phyloP scores from a whole-genome alignment of 768 basidiomycete species.

The Tricholoma sp. region DNA sequence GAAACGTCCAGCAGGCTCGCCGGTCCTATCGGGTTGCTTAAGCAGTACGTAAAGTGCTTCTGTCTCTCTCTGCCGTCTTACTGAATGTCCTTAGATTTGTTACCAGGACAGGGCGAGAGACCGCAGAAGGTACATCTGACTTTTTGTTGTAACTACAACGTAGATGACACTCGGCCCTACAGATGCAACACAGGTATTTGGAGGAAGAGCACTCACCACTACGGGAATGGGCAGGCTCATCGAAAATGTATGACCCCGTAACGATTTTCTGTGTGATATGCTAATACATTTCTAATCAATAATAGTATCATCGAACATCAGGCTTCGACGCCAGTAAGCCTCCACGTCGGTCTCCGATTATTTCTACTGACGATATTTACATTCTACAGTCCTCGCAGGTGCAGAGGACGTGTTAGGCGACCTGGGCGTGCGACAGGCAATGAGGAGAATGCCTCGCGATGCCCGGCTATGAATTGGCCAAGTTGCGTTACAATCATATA shows the following conservation, averaged over 20 bases:
- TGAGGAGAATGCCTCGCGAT: conserved; percentile 58
- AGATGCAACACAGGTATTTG: conserved; percentile 84
- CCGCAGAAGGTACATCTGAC: conserved; percentile 47
- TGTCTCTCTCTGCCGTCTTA: background rate
- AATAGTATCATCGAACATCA: conserved; percentile 77
- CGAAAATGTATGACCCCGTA: conserved; percentile 56
- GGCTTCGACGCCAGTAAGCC: conserved; percentile 70
- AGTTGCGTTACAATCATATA: background rate
- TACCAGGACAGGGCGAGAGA: conserved; percentile 63
- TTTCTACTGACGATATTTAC: conserved; percentile 1
- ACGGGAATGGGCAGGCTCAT: conserved; percentile 84
- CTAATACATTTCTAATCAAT: background rate
- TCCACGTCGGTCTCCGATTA: conserved; percentile 5
- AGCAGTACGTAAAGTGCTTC: conserved; percentile 53
- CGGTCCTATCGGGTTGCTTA: conserved; percentile 84
- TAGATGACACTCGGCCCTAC: conserved; percentile 17
- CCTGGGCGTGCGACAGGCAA: conserved; percentile 67
- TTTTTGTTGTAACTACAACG: background rate
- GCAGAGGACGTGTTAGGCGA: conserved; percentile 73
- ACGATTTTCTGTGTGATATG: background rate
- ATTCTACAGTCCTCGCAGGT: conserved; percentile 57
- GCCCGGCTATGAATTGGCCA: conserved; percentile 23
- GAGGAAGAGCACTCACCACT: conserved; percentile 81
- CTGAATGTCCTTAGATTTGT: conserved; percentile 45
- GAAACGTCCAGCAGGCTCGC: conserved; percentile 84